Evolutionary conservation across 108 stramenopile species (phyloP).

Genomic region (Fragilaria radians): DNA sequence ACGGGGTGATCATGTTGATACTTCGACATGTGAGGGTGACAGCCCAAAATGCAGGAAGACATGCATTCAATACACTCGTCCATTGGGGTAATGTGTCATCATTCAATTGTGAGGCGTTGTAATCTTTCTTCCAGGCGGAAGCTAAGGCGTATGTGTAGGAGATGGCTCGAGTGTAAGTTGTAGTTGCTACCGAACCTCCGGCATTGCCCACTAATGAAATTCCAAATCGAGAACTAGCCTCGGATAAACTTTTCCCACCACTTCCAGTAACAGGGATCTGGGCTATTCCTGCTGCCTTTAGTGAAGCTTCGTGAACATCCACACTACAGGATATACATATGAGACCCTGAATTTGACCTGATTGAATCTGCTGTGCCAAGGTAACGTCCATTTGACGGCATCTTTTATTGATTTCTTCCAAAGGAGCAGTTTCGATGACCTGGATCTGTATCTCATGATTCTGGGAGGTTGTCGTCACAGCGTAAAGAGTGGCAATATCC

Average conservation of each 20-base stretch:
- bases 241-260: constrained; percentile 54
- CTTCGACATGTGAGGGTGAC: constrained; percentile 27
- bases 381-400: constrained; percentile 17
- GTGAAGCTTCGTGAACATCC: constrained; percentile 18
- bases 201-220: constrained; percentile 52
- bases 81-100: not conserved
- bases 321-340: constrained; percentile 44
- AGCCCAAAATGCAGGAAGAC: constrained; percentile 50
- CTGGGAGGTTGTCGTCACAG: constrained; percentile 4
- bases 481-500: constrained; percentile 20
- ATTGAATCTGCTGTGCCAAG: constrained; percentile 11
- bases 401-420: constrained; percentile 29
- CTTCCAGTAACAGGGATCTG: constrained; percentile 50
- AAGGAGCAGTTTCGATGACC: constrained; percentile 10
- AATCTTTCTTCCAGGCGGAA: constrained; percentile 29
- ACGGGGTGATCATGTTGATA: not conserved
- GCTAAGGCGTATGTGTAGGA: constrained; percentile 47
- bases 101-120: constrained; percentile 25
- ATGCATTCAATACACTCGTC: constrained; percentile 45
- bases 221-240: constrained; percentile 23
- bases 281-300: constrained; percentile 19
- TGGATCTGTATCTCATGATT: constrained; percentile 8
- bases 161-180: constrained; percentile 48
- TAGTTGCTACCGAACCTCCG: constrained; percentile 65
- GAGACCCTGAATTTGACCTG: constrained; percentile 26